Conservation (phyloP, 78 protist species). For the Dictyostelium purpureum region DNA sequence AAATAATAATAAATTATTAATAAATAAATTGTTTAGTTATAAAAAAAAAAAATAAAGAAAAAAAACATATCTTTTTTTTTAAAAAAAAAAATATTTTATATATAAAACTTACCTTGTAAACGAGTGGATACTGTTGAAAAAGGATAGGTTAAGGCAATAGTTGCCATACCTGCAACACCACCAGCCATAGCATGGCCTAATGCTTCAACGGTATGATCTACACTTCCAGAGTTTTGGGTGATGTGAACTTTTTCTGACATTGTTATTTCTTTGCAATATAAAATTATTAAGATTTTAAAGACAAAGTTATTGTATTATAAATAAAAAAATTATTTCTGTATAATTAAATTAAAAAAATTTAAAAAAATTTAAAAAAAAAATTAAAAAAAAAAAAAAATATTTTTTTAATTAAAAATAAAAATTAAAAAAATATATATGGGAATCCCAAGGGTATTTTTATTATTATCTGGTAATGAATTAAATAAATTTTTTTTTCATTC, state of each 20-base stretch:
- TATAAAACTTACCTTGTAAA: conserved; percentile 36
- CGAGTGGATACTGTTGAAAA: conserved; percentile 54
- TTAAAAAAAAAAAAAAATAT: neutral
- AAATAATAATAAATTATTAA: neutral
- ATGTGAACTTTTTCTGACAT: conserved; percentile 72
- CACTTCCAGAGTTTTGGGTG: conserved; percentile 3
- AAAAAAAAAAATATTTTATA: neutral
- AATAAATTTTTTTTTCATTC: too few species aligned
- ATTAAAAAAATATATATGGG: too few species aligned
- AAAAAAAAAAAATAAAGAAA: neutral
- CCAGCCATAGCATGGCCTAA: conserved; percentile 82
- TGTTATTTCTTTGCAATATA: neutral
- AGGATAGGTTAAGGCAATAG: conserved; percentile 77
- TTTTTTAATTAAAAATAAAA: too few species aligned
- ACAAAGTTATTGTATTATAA: too few species aligned
- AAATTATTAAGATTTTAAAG: too few species aligned
- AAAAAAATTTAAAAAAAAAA: neutral
- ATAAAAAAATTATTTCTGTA: too few species aligned
- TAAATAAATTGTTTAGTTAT: neutral
- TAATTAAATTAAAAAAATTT: neutral
- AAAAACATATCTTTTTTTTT: neutral
- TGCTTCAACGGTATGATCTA: conserved; percentile 38
- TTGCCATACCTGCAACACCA: conserved; percentile 77
- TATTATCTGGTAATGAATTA: too few species aligned
- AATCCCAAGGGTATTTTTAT: too few species aligned